A percentile compares a stretch with the other conserved stretches of the same genome.
These are phyloP conservation scores for Psidium friedrichsthalianum DNA, from an alignment of 345 rosid genomes.

Conservation along the genomic window DNA sequence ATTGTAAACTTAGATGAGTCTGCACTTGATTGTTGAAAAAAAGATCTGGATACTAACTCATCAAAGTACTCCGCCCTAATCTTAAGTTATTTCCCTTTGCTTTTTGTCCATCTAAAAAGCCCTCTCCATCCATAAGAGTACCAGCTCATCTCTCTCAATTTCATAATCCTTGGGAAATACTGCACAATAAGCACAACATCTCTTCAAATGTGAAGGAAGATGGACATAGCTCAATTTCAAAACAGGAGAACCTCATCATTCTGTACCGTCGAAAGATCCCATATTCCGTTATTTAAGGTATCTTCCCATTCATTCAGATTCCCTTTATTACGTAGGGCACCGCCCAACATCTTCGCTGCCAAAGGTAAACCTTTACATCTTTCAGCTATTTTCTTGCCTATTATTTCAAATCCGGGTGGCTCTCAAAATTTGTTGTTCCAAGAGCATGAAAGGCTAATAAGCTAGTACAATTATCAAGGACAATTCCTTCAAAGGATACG, in stretches of 20 bases:
- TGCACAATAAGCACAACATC: not conserved
- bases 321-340: not conserved
- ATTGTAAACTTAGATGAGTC: not conserved
- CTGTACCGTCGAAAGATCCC: not conserved
- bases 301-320: not conserved
- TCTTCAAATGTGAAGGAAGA: not conserved
- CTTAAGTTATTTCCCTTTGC: not conserved
- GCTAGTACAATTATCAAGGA: not conserved
- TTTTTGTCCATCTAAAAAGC: not conserved
- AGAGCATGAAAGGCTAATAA: not conserved
- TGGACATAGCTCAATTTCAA: not conserved
- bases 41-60: not conserved
- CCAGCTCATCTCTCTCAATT: not conserved
- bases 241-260: not conserved
- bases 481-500: not conserved
- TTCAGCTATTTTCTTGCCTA: not conserved
- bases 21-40: not conserved
- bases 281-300: not conserved
- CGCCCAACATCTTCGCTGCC: not conserved
- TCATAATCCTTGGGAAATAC: not conserved
- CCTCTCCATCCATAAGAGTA: not conserved
- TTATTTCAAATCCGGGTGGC: not conserved
- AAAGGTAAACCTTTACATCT: not conserved
- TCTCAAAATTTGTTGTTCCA: not conserved
- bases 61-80: not conserved